Conservation (phyloP, 306 rosid species). For the Hylodesmum podocarpum region DNA sequence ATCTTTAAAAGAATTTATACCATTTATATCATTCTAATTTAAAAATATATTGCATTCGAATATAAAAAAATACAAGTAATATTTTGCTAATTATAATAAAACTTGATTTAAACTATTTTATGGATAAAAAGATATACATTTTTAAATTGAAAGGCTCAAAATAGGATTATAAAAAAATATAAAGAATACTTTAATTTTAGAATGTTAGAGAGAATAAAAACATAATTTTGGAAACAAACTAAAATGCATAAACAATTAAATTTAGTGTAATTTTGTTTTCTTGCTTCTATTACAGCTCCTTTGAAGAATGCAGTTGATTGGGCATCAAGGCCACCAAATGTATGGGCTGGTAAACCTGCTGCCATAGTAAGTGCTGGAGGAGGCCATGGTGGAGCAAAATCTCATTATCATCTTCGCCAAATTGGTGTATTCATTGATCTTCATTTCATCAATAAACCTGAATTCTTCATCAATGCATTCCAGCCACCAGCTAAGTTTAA, state of each 20-base stretch:
- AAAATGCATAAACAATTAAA: neutral
- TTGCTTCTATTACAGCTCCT: neutral
- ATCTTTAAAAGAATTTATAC: too few relatives aligned
- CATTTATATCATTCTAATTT: too few relatives aligned
- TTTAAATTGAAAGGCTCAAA: too few relatives aligned
- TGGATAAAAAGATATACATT: too few relatives aligned
- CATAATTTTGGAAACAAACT: too few relatives aligned
- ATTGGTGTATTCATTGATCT: conserved; percentile 76
- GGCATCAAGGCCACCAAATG: conserved; percentile 61
- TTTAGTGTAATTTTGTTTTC: neutral
- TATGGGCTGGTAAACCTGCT: conserved; percentile 82
- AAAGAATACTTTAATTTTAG: too few relatives aligned
- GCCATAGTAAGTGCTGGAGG: conserved; percentile 87
- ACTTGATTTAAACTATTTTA: too few relatives aligned
- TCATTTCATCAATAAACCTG: conserved; percentile 92
- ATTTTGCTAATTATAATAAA: too few relatives aligned
- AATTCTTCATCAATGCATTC: conserved; percentile 58
- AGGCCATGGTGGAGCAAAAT: conserved; percentile 55
- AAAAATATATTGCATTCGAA: too few relatives aligned
- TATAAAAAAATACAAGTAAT: too few relatives aligned
- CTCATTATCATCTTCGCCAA: conserved; percentile 87
- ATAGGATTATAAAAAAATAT: too few relatives aligned
- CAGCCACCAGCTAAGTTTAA: conserved; percentile 73
- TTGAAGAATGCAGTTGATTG: conserved; percentile 37
- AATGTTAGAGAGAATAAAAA: too few relatives aligned